Base-by-base conservation (phyloP, 1,139 yeast species). In the Kurtzmaniella quercitrusa region DNA sequence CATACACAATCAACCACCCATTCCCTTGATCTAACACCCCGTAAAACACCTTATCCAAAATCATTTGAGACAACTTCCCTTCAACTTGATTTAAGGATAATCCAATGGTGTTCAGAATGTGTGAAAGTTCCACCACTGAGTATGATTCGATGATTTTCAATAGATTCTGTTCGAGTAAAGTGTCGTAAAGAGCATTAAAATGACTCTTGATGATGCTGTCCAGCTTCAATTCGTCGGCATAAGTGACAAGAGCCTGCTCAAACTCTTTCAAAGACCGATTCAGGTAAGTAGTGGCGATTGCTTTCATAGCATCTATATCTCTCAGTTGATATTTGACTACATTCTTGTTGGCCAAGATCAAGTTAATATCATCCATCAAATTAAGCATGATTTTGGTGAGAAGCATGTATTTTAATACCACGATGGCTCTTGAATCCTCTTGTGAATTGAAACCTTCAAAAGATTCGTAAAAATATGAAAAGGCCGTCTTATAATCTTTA, bases 21-120 rank as follows among this genome's bases (percentile, higher is more conserved):
- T 91, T 91, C 39, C 98, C 98, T 70, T 93, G 99, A 63, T 93
- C 98, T 56, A 93, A 75, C 39, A 94, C 98, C 40, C 98, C 99
- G 58, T 85, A 86, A 56, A 94, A 89, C 14, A 91, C 88, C 60
- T 89, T 86, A 63, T 93, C 98, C 55, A 93, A 76, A 55, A 93
- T 93, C 98, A 93, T 93, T 66, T 93, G 98, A 42, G 95, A 84
- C 50, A 93, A 75, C 64, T 93, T 93, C 16, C 95, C 95, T 66
- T 93, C 99, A 25, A 93, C 91, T 60, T 90, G 95, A 52, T 84
- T 85, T 43, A 84, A 75, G 54, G 91, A 93, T 49, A 94, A 77
- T 4, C 97, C 98, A 49, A 94, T 86, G 55, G 87, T 81, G 56
- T 85, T 80, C 25, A 98, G 86, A 47, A 94, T 81, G 62, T 90